Base-by-base conservation (phyloP, 768 basidiomycete genomes). In the Sarcodon sp. region DNA sequence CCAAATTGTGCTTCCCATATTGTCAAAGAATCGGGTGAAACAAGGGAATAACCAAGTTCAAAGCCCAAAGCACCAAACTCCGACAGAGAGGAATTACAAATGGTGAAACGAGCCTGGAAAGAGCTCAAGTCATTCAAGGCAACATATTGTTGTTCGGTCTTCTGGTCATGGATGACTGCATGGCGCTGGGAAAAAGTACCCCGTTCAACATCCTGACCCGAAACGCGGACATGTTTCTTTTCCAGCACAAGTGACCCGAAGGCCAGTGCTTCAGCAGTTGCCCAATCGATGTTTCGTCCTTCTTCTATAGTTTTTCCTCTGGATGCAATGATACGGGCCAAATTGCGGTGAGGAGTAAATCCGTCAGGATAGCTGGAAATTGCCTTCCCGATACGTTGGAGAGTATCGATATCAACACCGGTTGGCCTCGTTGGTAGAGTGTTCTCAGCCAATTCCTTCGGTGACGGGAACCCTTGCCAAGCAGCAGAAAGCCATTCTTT, bases 1-100 rank as follows among this genome's bases (percentile, higher is more conserved):
- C 94, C 94, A 59, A 98, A 93, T 64, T 98, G 94, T 12, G 94
- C 96, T 64, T 98, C 96, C 96, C 94, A 99, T 59, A 99, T 83
- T 12, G 90, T 90, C 54, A 99, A 73, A 27, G 80, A 72, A 59
- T 90, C 81, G 15, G 94, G 96, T 11, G 91, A 94, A 47, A 98
- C 96, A 53, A 98, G 82, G 6, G 96, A 99, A 66, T 99, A 99
- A 7, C 94, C 94, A 32, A 99, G 80, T 65, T 99, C 94, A 64
- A 98, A 99, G 36, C 94, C 94, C 50, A 99, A 86, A 3, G 82
- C 71, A 53, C 94, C 96, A 60, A 70, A 99, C 65, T 99, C 96
- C 38, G 94, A 97, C 15, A 99, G 73, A 6, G 89, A 90, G 7
- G 96, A 98, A 73, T 98, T 99, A 71, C 88, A 93, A 52, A 98